Evolutionary conservation across 257 asterid species (phyloP).

Genomic region (Plectranthus barbatus): DNA sequence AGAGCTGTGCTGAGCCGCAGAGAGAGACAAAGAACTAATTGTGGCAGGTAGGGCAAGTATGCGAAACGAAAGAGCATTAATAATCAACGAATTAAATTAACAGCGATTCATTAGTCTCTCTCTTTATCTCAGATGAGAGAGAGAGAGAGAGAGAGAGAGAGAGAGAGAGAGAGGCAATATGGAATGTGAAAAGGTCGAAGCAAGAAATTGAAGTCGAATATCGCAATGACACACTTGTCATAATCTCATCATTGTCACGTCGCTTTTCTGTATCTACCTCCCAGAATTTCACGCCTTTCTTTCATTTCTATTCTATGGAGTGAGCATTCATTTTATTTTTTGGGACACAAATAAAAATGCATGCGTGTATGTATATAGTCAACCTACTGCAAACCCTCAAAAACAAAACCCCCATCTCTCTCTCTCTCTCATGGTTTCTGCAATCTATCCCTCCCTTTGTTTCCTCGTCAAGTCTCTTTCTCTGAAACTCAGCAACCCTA

Average conservation of each 20-base stretch:
- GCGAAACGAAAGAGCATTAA: constrained; percentile 15
- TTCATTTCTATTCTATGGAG: constrained; percentile 7
- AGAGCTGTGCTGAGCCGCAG: too few species aligned
- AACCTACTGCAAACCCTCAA: constrained; percentile 18
- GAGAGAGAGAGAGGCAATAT: constrained; percentile 4
- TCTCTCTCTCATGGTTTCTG: constrained; percentile 5
- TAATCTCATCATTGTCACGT: constrained; percentile 54
- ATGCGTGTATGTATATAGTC: constrained; percentile 15
- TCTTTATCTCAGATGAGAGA: too few species aligned
- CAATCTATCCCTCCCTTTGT: constrained; percentile 21
- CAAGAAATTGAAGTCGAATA: constrained; percentile 25
- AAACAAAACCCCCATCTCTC: constrained; percentile 1
- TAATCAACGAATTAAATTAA: not conserved
- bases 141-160: not conserved
- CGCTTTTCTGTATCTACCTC: constrained; percentile 30
- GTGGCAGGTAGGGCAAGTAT: constrained; percentile 15
- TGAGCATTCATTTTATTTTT: not conserved
- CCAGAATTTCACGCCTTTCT: constrained; percentile 35
- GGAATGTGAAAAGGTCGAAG: constrained; percentile 19
- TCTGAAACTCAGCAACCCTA: constrained; percentile 22
- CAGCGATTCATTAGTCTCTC: too few species aligned
- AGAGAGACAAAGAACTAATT: constrained; percentile 15
- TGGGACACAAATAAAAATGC: not conserved
- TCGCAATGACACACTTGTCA: constrained; percentile 31
- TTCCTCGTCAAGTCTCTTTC: constrained; percentile 36